A percentile compares a stretch with the other conserved stretches of the same genome.
phyloP scores from a whole-genome alignment of 1,139 yeast genomes.

The Hansenula lynferdii region DNA sequence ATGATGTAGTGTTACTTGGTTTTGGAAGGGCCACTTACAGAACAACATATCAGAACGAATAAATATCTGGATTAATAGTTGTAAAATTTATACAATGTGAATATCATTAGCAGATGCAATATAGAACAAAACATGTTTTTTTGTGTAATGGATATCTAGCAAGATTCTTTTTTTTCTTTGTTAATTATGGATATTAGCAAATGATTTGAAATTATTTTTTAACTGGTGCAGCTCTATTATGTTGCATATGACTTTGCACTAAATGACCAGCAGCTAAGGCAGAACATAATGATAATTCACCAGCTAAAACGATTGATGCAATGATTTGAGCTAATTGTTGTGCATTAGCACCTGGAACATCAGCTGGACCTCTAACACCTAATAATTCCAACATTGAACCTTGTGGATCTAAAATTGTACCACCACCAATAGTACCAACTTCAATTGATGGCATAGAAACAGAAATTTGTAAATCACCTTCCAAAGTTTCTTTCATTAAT shows the following conservation, averaged over 20 bases:
- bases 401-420: slow-evolving; percentile 96
- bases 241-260: slow-evolving; percentile 97
- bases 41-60: no score
- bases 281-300: slow-evolving; percentile 88
- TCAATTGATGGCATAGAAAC: slow-evolving; percentile 99
- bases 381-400: slow-evolving; percentile 92
- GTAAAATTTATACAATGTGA: not conserved
- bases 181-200: not conserved
- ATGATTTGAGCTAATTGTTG: slow-evolving; percentile 92
- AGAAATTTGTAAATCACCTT: slow-evolving; percentile 82
- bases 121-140: not conserved
- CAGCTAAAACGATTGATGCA: slow-evolving; percentile 94
- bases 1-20: no score
- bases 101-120: not conserved
- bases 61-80: no score
- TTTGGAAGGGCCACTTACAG: no score
- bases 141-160: not conserved
- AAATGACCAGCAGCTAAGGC: slow-evolving; percentile 98
- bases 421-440: slow-evolving; percentile 99
- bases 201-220: slow-evolving; percentile 5
- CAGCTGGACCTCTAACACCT: slow-evolving; percentile 94
- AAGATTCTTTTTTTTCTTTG: not conserved
- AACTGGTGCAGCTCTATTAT: slow-evolving; percentile 60
- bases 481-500: slow-evolving; percentile 71
- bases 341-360: slow-evolving; percentile 92